Evolutionary conservation across 805 yeast genomes (phyloP).

Genomic region (Monosporozyma yasuniensis): DNA sequence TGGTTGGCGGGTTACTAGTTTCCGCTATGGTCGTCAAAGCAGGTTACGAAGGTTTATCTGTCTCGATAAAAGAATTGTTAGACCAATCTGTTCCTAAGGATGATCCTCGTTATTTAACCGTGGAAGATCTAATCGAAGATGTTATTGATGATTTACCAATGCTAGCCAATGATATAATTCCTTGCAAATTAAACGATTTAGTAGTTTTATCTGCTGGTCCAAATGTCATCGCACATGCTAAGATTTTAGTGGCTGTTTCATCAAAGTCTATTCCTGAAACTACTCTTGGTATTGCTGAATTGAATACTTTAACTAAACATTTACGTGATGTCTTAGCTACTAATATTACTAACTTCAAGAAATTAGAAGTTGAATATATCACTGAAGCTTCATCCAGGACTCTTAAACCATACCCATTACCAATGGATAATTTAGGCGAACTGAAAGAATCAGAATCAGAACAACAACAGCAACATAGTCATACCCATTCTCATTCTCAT

Average conservation of each 20-base stretch:
- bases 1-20: conserved; percentile 81
- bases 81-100: conserved; percentile 53
- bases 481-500: conserved; percentile 1
- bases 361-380: conserved; percentile 33
- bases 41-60: conserved; percentile 62
- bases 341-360: conserved; percentile 36
- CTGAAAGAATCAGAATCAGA: background rate
- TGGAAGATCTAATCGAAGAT: conserved; percentile 33
- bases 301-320: conserved; percentile 31
- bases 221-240: conserved; percentile 32
- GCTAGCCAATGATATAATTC: conserved; percentile 27
- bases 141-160: conserved; percentile 25
- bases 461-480: conserved; percentile 4
- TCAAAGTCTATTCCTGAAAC: background rate
- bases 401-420: background rate
- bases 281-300: conserved; percentile 31
- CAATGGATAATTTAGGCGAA: background rate
- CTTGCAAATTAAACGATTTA: conserved; percentile 33
- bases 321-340: conserved; percentile 27
- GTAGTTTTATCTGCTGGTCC: conserved; percentile 49
- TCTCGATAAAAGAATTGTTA: conserved; percentile 62
- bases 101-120: conserved; percentile 39
- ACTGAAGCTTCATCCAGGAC: background rate
- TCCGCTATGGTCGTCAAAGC: conserved; percentile 73
- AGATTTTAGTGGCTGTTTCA: conserved; percentile 18